Evolutionary conservation across 108 stramenopile genomes (phyloP).

Genomic region (Discostella pseudostelligera): DNA sequence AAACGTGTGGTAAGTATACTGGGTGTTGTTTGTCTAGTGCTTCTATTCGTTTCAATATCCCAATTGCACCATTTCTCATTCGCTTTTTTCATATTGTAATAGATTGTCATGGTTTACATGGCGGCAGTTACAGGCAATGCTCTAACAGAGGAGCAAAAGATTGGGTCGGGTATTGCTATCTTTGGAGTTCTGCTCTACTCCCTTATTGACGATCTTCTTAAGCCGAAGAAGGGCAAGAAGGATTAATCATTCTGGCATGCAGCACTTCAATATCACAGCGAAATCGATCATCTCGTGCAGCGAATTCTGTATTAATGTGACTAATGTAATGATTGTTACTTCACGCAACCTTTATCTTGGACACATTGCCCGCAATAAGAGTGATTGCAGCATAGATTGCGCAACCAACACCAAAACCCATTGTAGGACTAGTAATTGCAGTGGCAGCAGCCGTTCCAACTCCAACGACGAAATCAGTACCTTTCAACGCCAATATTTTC

Average conservation of each 20-base stretch:
- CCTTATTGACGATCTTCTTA: slow-evolving; percentile 56
- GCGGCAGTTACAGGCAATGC: slow-evolving; percentile 55
- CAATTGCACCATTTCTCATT: not conserved
- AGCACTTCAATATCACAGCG: no score
- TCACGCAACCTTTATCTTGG: slow-evolving; percentile 44
- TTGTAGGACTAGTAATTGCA: slow-evolving; percentile 67
- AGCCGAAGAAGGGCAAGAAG: slow-evolving; percentile 39
- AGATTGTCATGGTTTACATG: slow-evolving; percentile 58
- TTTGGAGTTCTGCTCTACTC: slow-evolving; percentile 54
- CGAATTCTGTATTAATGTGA: no score
- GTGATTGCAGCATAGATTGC: slow-evolving; percentile 38
- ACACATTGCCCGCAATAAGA: slow-evolving; percentile 26
- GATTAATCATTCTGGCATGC: slow-evolving; percentile 12
- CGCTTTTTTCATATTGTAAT: not conserved
- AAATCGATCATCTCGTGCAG: no score
- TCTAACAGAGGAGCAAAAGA: slow-evolving; percentile 55
- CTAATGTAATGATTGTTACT: no score
- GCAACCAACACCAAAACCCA: slow-evolving; percentile 71
- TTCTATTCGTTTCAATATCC: not conserved
- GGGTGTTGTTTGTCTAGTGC: not conserved
- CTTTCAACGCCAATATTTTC: slow-evolving; percentile 61
- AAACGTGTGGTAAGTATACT: slow-evolving; percentile 43
- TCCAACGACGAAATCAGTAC: slow-evolving; percentile 60
- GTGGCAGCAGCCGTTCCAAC: slow-evolving; percentile 68
- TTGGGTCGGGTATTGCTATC: slow-evolving; percentile 52